Evolutionary conservation across 1,139 yeast species (phyloP), one percentile per base, ranked within the genome.

Genomic region (Suhomyces terraborum): DNA sequence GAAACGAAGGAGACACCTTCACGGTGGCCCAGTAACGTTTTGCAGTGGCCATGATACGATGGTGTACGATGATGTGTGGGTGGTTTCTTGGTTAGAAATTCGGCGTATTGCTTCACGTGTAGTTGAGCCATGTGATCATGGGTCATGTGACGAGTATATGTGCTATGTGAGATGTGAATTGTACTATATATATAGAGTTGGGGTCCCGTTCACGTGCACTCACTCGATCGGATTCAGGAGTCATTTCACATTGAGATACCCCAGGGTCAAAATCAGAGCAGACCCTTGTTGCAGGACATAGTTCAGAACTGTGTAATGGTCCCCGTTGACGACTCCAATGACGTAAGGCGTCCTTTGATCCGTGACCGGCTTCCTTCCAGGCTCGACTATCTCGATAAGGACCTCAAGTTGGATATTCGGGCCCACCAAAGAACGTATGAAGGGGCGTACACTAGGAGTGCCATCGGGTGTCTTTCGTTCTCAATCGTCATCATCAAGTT

Each of bases 361-460:
- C 24, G 53, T 17, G 51, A 54, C 12, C 47, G 74, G 32, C 51
- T 59, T 9, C 69, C 71, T 2, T 67, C 75, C 1, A 49, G 68
- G 21, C 52, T 72, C 14, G 73, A 67, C 40, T 49, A 54, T 8
- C 56, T 70, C 19, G 52, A 75, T 3, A 63, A 67, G 8, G 63
- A 62, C 4, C 66, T 67, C 38, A 73, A 74, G 50, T 58, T 77
- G 29, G 84, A 79, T 48, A 71, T 79, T 4, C 51, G 84, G 46
- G 84, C 84, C 1, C 82, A 79, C 54, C 84, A 79, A 54, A 55
- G 84, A 47, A 79, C 84, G 1, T 79, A 79, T 51, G 83, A 79
- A 55, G 84, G 84, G 0, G 82, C 84, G 3, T 79, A 79, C 51
- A 70, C 80, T 9, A 55, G 84, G 40, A 69, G 81, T 3, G 76